Conservation (phyloP, 192 early-diverging fungal species). For the Lobosporangium transversale region DNA sequence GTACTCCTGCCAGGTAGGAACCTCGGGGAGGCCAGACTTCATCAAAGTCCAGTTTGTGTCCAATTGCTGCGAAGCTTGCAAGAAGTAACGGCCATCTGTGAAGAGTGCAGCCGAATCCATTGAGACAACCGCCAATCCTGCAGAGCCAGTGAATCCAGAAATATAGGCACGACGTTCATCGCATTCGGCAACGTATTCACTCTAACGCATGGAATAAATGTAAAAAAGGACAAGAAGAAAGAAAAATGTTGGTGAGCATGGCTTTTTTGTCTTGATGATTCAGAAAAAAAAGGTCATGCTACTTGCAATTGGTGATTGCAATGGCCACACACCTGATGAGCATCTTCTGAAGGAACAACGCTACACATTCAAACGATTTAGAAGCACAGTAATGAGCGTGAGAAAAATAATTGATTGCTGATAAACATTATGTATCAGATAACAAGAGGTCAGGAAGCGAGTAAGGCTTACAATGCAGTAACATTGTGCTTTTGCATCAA, state of each 20-base stretch:
- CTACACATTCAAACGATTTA: conserved; percentile 41
- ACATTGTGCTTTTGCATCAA: conserved; percentile 70
- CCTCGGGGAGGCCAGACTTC: conserved; percentile 89
- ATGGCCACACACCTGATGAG: conserved; percentile 81
- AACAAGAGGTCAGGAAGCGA: too few relatives aligned
- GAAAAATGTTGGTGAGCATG: background rate
- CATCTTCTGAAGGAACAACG: conserved; percentile 94
- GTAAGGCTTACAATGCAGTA: conserved; percentile 61
- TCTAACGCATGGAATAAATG: conserved; percentile 58
- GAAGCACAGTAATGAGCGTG: conserved; percentile 13
- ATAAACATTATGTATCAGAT: too few relatives aligned
- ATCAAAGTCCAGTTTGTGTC: conserved; percentile 94
- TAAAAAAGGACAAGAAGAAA: background rate
- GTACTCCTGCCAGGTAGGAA: conserved; percentile 92
- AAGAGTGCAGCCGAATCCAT: conserved; percentile 84
- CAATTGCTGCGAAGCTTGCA: conserved; percentile 93
- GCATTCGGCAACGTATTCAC: conserved; percentile 93
- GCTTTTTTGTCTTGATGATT: background rate
- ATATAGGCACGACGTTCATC: conserved; percentile 92
- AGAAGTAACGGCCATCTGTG: conserved; percentile 98
- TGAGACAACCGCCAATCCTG: conserved; percentile 91
- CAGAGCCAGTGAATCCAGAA: conserved; percentile 97
- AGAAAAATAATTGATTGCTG: conserved; percentile 38
- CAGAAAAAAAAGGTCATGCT: background rate
- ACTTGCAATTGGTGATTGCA: background rate